phyloP scores from a whole-genome alignment of 352 stramenopile genomes.

The Halophytophthora polymorphica region DNA sequence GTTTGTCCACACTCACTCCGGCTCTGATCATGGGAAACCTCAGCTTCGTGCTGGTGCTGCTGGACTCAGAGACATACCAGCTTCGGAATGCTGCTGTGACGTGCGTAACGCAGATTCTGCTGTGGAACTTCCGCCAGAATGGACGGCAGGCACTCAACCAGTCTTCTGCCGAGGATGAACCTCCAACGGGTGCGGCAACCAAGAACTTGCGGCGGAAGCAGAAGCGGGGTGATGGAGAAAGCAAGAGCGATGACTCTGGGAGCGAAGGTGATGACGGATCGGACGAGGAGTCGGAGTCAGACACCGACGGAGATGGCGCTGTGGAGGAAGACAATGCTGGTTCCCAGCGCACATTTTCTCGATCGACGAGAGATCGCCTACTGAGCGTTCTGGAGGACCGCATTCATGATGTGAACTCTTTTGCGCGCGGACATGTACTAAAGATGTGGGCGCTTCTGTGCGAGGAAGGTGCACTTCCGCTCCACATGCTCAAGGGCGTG shows the following conservation, averaged over 20 bases:
- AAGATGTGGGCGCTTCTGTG: conserved; percentile 89
- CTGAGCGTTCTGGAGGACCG: conserved; percentile 89
- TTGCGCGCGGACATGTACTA: conserved; percentile 88
- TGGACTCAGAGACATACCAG: conserved; percentile 77
- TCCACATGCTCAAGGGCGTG: conserved; percentile 79
- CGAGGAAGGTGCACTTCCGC: conserved; percentile 81
- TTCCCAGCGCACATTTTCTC: conserved; percentile 44
- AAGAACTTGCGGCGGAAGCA: conserved; percentile 16
- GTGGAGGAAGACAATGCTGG: conserved; percentile 11
- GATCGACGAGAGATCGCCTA: conserved; percentile 66
- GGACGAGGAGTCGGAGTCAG: conserved; percentile 18
- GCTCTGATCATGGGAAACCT: conserved; percentile 73
- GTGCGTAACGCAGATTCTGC: conserved; percentile 70
- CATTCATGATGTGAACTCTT: conserved; percentile 92
- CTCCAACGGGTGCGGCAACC: background rate
- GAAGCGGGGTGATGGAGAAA: conserved; percentile 17
- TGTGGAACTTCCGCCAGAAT: conserved; percentile 72
- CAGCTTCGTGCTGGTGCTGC: conserved; percentile 68
- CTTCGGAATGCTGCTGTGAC: conserved; percentile 71
- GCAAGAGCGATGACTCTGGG: conserved; percentile 21
- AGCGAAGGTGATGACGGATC: conserved; percentile 23
- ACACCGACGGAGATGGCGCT: conserved; percentile 24
- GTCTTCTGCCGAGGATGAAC: conserved; percentile 10
- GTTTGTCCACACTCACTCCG: conserved; percentile 56
- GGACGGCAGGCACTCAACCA: conserved; percentile 19